Base-by-base conservation (phyloP, 495 filamentous ascomycete species). In the Umbilicaria muhlenbergii region DNA sequence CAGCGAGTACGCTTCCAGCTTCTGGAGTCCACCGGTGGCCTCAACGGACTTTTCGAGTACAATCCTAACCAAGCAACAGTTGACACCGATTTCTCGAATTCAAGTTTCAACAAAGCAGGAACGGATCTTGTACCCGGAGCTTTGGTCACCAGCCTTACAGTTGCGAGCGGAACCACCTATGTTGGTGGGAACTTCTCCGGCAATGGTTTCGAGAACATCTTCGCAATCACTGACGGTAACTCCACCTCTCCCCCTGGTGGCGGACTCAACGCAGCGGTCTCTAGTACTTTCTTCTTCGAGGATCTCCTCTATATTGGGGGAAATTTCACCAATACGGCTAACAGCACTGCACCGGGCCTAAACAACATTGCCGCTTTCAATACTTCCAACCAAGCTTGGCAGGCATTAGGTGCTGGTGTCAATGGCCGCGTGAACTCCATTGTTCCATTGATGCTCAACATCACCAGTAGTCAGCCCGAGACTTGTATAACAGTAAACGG, bases 1-100 rank as follows among this genome's bases (percentile, higher is more conserved):
- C 87, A 91, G 47, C 72, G 79, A 36, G 77, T 96, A 15, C 73
- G 77, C 15, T 94, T 96, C 58, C 72, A 76, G 21, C 63, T 87
- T 19, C 67, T 81, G 24, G 71, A 71, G 31, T 77, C 78, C 24
- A 77, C 74, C 33, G 77, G 75, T 50, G 80, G 79, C 18, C 58
- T 99, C 43, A 95, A 95, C 55, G 87, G 87, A 11, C 61, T 99
- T 3, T 99, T 85, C 58, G 91, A 99, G 47, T 95, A 80, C 57
- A 70, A 89, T 45, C 86, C 86, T 0, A 71, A 64, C 19, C 58
- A 73, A 38, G 66, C 68, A 11, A 65, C 63, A 3, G 65, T 80
- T 7, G 68, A 77, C 42, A 67, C 70, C 31, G 71, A 84, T 54
- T 77, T 88, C 44, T 67, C 71, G 12, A 74, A 73, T 32, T 94